Percentiles rank a stretch among this genome's conserved stretches.
phyloP scores from a whole-genome alignment of 768 basidiomycete species.

The Scleroderma citrinum region DNA sequence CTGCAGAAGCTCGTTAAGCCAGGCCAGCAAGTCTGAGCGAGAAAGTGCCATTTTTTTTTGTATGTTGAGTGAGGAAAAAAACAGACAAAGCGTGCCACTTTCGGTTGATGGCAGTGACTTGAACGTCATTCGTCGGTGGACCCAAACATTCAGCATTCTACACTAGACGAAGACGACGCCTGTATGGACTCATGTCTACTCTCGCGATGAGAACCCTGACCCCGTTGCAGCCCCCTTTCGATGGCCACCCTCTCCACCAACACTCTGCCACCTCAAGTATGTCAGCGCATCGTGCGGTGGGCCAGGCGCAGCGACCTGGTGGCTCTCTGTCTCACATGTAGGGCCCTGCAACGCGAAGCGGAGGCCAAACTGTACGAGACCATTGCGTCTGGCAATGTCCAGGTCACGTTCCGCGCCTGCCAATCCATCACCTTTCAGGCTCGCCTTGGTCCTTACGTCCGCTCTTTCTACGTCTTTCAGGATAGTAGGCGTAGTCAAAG shows the following conservation, averaged over 20 bases:
- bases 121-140: not conserved
- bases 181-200: not conserved
- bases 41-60: slow-evolving; percentile 51
- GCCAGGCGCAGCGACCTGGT: slow-evolving; percentile 33
- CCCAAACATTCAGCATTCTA: not conserved
- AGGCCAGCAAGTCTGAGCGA: slow-evolving; percentile 80
- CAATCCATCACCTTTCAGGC: slow-evolving; percentile 30
- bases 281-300: slow-evolving; percentile 34
- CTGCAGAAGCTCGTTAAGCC: slow-evolving; percentile 93
- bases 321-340: slow-evolving; percentile 40
- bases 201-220: not conserved
- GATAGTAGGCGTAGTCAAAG: slow-evolving; percentile 23
- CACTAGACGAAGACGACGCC: too few relatives aligned
- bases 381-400: slow-evolving; percentile 34
- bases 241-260: slow-evolving; percentile 15
- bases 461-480: slow-evolving; percentile 37
- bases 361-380: slow-evolving; percentile 42
- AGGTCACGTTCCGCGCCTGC: slow-evolving; percentile 32
- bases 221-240: not conserved
- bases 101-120: not conserved
- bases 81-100: slow-evolving; percentile 3
- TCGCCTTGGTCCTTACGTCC: slow-evolving; percentile 38
- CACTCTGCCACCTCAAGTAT: slow-evolving; percentile 39
- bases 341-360: slow-evolving; percentile 42
- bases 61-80: slow-evolving; percentile 6